Conservation (phyloP, 73 alveolate species). For the Tetrahymena elliotti region DNA sequence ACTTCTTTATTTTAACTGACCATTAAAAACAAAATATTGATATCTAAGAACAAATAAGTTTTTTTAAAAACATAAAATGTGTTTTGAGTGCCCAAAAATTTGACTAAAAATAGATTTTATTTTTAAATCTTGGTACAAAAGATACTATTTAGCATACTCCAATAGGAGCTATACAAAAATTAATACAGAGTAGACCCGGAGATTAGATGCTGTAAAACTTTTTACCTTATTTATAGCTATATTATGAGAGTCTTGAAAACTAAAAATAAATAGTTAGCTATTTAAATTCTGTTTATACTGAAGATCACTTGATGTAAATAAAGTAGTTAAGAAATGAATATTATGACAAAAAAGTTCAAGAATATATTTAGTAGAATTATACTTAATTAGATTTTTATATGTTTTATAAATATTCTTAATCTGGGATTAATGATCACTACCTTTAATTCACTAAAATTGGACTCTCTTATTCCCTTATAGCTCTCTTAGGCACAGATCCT, state of each 20-base stretch:
- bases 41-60: not conserved
- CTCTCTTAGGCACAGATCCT: not conserved
- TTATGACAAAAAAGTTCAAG: not conserved
- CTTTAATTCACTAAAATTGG: not conserved
- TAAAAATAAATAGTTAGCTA: not conserved
- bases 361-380: not conserved
- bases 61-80: not conserved
- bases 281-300: not conserved
- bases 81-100: not conserved
- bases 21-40: not conserved
- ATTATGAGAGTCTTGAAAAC: not conserved
- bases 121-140: not conserved
- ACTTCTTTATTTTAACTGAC: not conserved
- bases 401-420: not conserved
- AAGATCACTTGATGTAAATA: not conserved
- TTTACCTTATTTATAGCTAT: not conserved
- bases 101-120: not conserved
- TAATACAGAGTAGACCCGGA: not conserved
- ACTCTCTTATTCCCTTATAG: not conserved
- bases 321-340: not conserved
- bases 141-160: not conserved
- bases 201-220: not conserved
- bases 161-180: not conserved
- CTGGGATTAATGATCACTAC: not conserved
- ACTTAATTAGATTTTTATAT: not conserved